Base-by-base conservation (phyloP, 169 alveolate genomes). In the Plasmodium knowlesi region DNA sequence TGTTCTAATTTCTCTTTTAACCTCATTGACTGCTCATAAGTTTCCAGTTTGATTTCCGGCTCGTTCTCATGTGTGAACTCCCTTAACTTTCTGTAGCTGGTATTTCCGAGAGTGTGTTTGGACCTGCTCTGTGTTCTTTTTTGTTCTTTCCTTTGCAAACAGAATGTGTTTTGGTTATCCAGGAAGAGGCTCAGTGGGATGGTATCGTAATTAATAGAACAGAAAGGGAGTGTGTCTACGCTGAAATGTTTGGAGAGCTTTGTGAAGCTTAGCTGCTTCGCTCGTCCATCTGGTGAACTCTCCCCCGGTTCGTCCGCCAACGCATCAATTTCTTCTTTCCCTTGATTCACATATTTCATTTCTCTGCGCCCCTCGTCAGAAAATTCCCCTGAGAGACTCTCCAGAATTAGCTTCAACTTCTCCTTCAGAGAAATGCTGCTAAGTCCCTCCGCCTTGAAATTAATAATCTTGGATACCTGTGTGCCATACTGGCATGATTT, bases 401-500 rank as follows among this genome's bases (percentile, higher is more conserved):
- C 88, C 43, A 79, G 30, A 19, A 88, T 57, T 10, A 88, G 81
- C 10, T 43, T 78, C 32, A 88, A 28, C 50, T 88, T 88, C 32
- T 54, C 89, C 72, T 76, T 88, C 25, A 88, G 34, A 0, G 94
- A 50, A 34, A 76, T 61, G 71, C 73, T 88, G 50, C 89, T 88
- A 39, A 88, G 82, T 14, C 94, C 88, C 50, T 88, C 94, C 43
- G 94, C 94, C 78, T 88, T 88, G 25, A 88, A 57, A 32, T 88
- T 88, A 2, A 88, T 76, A 8, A 88, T 88, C 39, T 54, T 88
- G 46, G 89, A 78, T 9, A 88, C 89, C 22, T 78, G 81, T 10
- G 57, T 88, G n/a, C 94, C 94, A 88, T 57, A 88, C 72, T 88
- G 83, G 22, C 94, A 88, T 28, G 85, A 88, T 25, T 88, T 88